Evolutionary conservation across 768 basidiomycete species (phyloP), one percentile per base, ranked within the genome.

Genomic region (Pleurotus djamor): DNA sequence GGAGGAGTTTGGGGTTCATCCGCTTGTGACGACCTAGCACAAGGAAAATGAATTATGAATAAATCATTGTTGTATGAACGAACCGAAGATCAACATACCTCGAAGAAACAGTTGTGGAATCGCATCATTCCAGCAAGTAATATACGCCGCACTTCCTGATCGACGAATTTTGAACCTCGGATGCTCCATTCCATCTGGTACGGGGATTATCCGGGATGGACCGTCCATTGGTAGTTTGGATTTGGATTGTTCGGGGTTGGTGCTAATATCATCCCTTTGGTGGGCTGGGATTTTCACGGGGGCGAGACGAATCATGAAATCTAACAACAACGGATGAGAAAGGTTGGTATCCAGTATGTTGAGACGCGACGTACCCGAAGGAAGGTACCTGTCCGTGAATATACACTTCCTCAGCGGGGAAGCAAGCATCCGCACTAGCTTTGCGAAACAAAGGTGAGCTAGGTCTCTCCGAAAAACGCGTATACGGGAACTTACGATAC

Each of bases 351-450:
- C 35, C 32, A 34, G n/a, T 54, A 33, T 13, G 35, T 54, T 6
- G 35, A 13, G 38, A 17, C n/a, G 16, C 10, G 16, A 60, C 75
- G 52, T 61, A 86, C 91, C 91, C 38, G 70, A 73, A 4, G 91
- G 91, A 17, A 90, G 61, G 64, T 77, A 72, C 61, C 79, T 73
- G 5, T 68, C 68, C 3, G 87, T 85, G 12, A 79, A 58, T 7
- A 73, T 61, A 62, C 89, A 91, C 55, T 67, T 71, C 9, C 91
- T 82, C 49, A 91, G 50, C 2, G 89, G 89, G 32, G 82, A 82
- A 4, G 83, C 74, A 4, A 92, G 68, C 86, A 93, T 91, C 55
- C 90, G 81, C 9, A 92, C 89, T 90, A 64, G 33, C 54, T 56
- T 56, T 17, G 16, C 13, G 37, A 43, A 41, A 10, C 48, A 47